phyloP scores from a whole-genome alignment of 257 asterid genomes.

The Lycium barbarum region DNA sequence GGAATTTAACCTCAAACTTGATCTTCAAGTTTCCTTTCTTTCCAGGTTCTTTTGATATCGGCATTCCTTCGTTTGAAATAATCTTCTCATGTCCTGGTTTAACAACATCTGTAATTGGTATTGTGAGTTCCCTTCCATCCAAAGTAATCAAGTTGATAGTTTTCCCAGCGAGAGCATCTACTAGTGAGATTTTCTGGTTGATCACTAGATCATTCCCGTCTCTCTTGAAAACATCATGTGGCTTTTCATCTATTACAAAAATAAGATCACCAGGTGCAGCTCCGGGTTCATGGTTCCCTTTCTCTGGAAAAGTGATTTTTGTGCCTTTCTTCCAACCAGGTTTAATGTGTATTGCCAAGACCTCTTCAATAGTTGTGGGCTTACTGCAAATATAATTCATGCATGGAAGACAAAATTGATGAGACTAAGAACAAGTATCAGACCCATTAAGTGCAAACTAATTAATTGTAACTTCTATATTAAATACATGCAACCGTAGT shows the following conservation, averaged over 20 bases:
- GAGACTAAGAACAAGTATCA: conserved; percentile 6
- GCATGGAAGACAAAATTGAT: not conserved
- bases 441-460: not conserved
- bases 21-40: no score
- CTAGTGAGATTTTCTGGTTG: conserved; percentile 75
- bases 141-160: conserved; percentile 72
- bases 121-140: conserved; percentile 70
- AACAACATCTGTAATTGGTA: conserved; percentile 46
- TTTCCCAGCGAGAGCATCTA: conserved; percentile 82
- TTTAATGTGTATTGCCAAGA: conserved; percentile 74
- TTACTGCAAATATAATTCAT: conserved; percentile 53
- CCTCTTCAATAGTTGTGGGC: conserved; percentile 67
- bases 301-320: conserved; percentile 90
- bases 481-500: not conserved
- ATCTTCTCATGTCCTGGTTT: no score
- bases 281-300: conserved; percentile 76
- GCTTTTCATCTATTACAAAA: conserved; percentile 86
- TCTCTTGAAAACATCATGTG: conserved; percentile 75
- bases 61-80: no score
- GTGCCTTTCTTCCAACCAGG: conserved; percentile 99
- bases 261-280: conserved; percentile 46
- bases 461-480: not conserved
- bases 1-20: no score
- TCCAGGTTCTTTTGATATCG: no score
- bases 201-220: conserved; percentile 81